A percentile compares a stretch with the other conserved stretches of the same genome.
Conservation (phyloP, 148 eudicot genomes). For the Persicaria maculosa region DNA sequence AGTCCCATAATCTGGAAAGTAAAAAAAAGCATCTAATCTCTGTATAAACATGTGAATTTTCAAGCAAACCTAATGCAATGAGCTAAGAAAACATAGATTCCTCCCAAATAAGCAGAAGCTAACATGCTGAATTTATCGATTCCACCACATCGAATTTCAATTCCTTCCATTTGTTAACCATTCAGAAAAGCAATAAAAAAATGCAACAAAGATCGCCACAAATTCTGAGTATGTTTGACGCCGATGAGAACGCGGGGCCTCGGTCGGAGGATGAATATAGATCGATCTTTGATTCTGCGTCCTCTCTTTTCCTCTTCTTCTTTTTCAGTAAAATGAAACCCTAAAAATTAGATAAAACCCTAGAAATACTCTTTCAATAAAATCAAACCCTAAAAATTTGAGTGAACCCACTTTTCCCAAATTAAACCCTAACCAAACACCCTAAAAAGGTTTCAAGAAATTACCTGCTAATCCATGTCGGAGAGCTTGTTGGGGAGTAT, state of each 20-base stretch:
- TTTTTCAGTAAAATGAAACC: background rate
- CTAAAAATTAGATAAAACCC: too few species aligned
- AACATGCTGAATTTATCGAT: constrained; percentile 6
- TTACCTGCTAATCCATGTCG: too few species aligned
- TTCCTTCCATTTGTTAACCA: background rate
- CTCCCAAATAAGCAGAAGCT: background rate
- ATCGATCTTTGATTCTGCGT: background rate
- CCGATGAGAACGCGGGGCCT: background rate
- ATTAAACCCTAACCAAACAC: too few species aligned
- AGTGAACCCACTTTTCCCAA: too few species aligned
- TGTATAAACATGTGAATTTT: background rate
- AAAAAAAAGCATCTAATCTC: background rate
- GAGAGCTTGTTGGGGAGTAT: too few species aligned
- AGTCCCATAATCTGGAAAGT: constrained; percentile 5
- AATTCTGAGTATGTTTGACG: background rate
- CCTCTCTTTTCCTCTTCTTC: background rate
- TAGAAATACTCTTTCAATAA: too few species aligned
- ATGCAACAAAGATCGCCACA: constrained; percentile 4
- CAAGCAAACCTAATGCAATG: background rate
- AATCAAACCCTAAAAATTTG: too few species aligned
- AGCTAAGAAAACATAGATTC: background rate
- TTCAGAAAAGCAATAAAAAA: background rate
- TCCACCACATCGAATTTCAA: background rate
- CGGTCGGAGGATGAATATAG: constrained; percentile 5
- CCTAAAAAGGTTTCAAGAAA: too few species aligned